Base-by-base conservation (phyloP, 371 early-diverging fungal species). In the Entomophthora muscae region DNA sequence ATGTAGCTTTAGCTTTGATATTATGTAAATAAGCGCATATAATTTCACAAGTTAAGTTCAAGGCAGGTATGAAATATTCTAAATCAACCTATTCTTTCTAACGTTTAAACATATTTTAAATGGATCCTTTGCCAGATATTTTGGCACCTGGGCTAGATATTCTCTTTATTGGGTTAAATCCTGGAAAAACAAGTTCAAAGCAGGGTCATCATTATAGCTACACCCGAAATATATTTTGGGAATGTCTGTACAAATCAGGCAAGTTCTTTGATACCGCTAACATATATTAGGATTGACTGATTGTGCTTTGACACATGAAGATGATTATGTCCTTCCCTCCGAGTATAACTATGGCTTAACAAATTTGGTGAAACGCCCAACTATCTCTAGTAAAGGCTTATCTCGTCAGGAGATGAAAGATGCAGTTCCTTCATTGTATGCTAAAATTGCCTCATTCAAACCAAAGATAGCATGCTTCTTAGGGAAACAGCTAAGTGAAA, bases 161-260 rank as follows among this genome's bases (percentile, higher is more conserved):
- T 0, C 61, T 89, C 23, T 89, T 88, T 68, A 76, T 86, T 24
- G 90, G 89, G 0, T 82, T 87, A 67, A 89, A 89, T 66, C 88
- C 86, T 0, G 90, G 88, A 0, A 62, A 84, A 2, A 68, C 69
- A 7, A 83, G 82, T 60, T 75, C 83, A 17, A 66, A 73, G 21
- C 74, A 67, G 62, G 77, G 80, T 10, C 83, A 83, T 64, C 88
- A 89, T 69, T 89, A 81, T 74, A 82, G 86, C 13, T 78, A 78
- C 28, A 83, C 81, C 1, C 80, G 75, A 1, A 89, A 89, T 70
- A 82, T 77, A 64, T 88, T 89, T 70, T 89, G 90, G 90, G 78
- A 78, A 0, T 84, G 85, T 65, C 67, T 89, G 22, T 79, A 72
- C 26, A 77, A 78, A 32, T 80, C 83, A 32, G 82, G 79, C 63